Conservation (phyloP, 495 filamentous ascomycete genomes). For the Hypoxylon lienhwacheense region DNA sequence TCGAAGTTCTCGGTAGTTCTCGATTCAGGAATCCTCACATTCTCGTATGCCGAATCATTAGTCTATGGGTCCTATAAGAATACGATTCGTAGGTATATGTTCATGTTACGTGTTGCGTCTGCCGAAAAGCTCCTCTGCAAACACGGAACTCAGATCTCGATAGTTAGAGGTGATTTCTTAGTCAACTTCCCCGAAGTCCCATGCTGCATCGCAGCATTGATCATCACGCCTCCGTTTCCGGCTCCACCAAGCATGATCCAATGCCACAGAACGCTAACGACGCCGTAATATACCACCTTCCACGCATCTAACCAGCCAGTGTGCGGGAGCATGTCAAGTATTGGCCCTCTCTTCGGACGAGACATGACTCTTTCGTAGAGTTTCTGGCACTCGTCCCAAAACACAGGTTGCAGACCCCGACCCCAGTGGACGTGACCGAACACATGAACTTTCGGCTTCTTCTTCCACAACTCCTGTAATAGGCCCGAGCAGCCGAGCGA, state of each 20-base stretch:
- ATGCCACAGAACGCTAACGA: slow-evolving; percentile 69
- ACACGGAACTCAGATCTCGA: slow-evolving; percentile 52
- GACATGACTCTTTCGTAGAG: slow-evolving; percentile 68
- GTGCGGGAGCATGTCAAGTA: slow-evolving; percentile 53
- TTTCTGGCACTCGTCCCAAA: slow-evolving; percentile 75
- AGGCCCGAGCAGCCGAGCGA: slow-evolving; percentile 76
- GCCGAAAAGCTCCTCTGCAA: background rate
- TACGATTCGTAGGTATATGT: too few species aligned
- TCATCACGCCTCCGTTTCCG: slow-evolving; percentile 66
- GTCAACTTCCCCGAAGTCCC: slow-evolving; percentile 64
- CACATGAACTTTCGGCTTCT: slow-evolving; percentile 78
- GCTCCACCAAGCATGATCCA: slow-evolving; percentile 62
- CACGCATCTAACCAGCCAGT: slow-evolving; percentile 63
- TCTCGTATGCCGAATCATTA: too few species aligned
- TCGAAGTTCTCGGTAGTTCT: too few species aligned
- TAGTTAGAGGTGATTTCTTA: slow-evolving; percentile 51
- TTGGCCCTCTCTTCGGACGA: slow-evolving; percentile 49
- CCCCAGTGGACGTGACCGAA: slow-evolving; percentile 87
- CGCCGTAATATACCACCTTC: slow-evolving; percentile 63
- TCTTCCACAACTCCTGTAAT: slow-evolving; percentile 73
- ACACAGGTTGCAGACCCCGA: slow-evolving; percentile 65
- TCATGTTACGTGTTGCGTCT: too few species aligned
- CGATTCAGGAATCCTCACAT: too few species aligned
- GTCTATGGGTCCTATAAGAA: too few species aligned
- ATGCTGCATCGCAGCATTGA: slow-evolving; percentile 78